These are phyloP conservation scores for Bacterosira constricta DNA, from an alignment of 108 stramenopile species.

Conservation along the genomic window DNA sequence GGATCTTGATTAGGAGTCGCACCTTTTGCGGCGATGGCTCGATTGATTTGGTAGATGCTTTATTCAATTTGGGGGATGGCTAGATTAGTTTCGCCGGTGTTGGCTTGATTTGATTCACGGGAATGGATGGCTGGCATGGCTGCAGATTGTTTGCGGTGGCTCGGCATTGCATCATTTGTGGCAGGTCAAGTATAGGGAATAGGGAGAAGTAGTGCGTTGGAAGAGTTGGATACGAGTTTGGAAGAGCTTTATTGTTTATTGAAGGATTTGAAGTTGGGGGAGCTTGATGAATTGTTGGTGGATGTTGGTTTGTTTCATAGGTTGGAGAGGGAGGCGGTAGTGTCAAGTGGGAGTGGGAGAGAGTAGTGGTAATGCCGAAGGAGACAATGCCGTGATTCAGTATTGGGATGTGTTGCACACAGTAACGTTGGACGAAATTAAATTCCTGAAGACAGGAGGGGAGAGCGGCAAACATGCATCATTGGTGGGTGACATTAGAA, in stretches of 20 bases:
- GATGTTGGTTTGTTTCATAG: conserved; percentile 80
- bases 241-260: conserved; percentile 72
- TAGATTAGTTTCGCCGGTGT: too few relatives aligned
- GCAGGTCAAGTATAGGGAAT: conserved; percentile 87
- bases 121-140: too few relatives aligned
- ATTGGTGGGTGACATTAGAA: conserved; percentile 81
- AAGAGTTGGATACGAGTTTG: conserved; percentile 79
- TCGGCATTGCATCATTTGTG: too few relatives aligned
- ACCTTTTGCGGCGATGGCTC: too few relatives aligned
- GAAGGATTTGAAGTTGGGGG: conserved; percentile 77
- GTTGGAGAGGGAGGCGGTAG: conserved; percentile 70
- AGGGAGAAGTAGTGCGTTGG: conserved; percentile 81
- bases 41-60: too few relatives aligned
- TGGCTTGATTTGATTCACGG: too few relatives aligned
- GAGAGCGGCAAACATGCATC: conserved; percentile 59
- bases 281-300: conserved; percentile 77
- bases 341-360: conserved; percentile 24
- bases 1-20: too few relatives aligned
- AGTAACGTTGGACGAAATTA: conserved; percentile 72
- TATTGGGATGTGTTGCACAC: conserved; percentile 80
- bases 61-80: too few relatives aligned
- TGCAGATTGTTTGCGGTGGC: too few relatives aligned
- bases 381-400: conserved; percentile 50
- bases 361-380: not conserved
- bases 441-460: conserved; percentile 71